Conservation (phyloP, 148 eudicot species). For the Diospyros lotus region DNA sequence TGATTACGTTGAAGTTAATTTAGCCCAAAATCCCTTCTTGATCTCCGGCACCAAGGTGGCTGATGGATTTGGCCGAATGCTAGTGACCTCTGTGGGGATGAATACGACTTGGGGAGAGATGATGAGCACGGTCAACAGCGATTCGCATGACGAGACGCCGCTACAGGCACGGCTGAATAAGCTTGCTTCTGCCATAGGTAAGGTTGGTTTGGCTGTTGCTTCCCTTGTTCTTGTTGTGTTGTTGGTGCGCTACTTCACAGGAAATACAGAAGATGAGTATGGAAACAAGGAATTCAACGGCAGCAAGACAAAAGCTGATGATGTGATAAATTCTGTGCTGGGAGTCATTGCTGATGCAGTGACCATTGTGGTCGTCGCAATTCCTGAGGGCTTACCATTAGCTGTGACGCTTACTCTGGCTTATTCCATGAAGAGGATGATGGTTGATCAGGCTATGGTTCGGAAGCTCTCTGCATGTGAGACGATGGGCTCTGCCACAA, state of each 20-base stretch:
- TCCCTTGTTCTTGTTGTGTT: slow-evolving; percentile 1
- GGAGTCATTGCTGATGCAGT: not conserved
- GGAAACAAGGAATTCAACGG: slow-evolving; percentile 6
- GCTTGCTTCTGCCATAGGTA: slow-evolving; percentile 5
- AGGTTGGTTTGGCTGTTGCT: slow-evolving; percentile 12
- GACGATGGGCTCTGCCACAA: slow-evolving; percentile 16
- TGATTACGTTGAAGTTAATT: not conserved
- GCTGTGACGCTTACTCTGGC: slow-evolving; percentile 16
- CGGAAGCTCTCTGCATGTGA: slow-evolving; percentile 13
- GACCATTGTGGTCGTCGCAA: not conserved
- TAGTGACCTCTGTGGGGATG: slow-evolving; percentile 23
- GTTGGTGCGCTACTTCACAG: slow-evolving; percentile 15
- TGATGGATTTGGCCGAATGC: slow-evolving; percentile 16
- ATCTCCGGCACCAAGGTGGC: slow-evolving; percentile 16
- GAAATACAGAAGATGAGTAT: not conserved
- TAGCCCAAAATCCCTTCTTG: slow-evolving; percentile 6
- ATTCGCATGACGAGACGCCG: not conserved
- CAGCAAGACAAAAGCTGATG: not conserved
- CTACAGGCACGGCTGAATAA: slow-evolving; percentile 3
- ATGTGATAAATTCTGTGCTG: not conserved
- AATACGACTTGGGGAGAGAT: slow-evolving; percentile 14
- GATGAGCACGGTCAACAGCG: not conserved
- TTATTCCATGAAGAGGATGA: slow-evolving; percentile 22
- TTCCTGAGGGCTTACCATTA: slow-evolving; percentile 9
- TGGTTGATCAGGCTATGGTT: slow-evolving; percentile 9